A percentile compares a stretch with the other conserved stretches of the same genome.
Evolutionary conservation across 768 basidiomycete genomes (phyloP).

Genomic region (Lepiota brunneoincarnata): DNA sequence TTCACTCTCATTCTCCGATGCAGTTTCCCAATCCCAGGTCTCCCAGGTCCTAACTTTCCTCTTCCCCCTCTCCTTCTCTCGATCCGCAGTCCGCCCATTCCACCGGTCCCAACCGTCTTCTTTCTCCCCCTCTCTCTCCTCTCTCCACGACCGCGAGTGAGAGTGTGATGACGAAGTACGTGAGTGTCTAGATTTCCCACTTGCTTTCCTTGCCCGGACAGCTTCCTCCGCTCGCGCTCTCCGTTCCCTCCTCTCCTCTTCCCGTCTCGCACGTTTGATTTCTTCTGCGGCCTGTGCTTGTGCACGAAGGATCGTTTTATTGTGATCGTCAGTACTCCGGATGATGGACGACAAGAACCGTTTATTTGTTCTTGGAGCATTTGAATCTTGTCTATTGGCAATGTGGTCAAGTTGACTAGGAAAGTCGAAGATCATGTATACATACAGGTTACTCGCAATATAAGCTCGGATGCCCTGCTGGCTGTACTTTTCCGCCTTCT

Average conservation of each 20-base stretch:
- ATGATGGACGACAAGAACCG: constrained; percentile 85
- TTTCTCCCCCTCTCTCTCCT: constrained; percentile 17
- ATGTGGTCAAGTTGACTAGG: background rate
- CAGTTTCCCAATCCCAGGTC: constrained; percentile 40
- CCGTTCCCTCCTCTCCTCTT: constrained; percentile 60
- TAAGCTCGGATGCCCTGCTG: constrained; percentile 81
- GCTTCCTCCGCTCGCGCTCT: constrained; percentile 75
- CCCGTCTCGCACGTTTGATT: constrained; percentile 64
- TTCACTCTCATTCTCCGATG: constrained; percentile 27
- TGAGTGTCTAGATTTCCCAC: constrained; percentile 1
- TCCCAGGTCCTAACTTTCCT: constrained; percentile 49
- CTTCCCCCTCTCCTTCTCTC: constrained; percentile 27
- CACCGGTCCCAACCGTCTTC: constrained; percentile 50
- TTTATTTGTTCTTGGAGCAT: constrained; percentile 79
- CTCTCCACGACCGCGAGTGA: constrained; percentile 7
- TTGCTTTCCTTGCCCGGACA: constrained; percentile 25
- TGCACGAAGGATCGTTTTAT: constrained; percentile 74
- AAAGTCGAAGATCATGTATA: constrained; percentile 9
- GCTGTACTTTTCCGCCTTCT: constrained; percentile 79
- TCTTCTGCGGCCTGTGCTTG: constrained; percentile 75
- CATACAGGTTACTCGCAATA: constrained; percentile 52
- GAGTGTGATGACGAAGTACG: background rate
- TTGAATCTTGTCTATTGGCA: constrained; percentile 24
- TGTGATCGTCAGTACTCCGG: constrained; percentile 93
- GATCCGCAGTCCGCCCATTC: constrained; percentile 47